These are phyloP conservation scores for Astrothelium subdiscretum DNA, from an alignment of 495 filamentous ascomycete species.

Conservation along the genomic window DNA sequence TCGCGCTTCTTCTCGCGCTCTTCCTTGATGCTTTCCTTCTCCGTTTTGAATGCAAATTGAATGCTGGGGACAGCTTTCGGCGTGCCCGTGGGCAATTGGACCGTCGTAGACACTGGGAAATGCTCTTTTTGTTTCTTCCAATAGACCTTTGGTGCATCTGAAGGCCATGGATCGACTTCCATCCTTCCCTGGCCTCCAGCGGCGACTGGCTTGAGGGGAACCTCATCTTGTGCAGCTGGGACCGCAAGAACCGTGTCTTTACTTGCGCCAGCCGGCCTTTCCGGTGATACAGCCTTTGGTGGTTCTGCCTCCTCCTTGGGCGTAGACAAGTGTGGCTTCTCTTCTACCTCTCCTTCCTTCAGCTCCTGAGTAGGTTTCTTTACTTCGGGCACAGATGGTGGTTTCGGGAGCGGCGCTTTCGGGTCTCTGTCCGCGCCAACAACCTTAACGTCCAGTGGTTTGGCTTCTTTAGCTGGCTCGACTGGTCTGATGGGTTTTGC, in stretches of 20 bases:
- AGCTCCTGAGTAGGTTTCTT: background rate
- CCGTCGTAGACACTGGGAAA: constrained; percentile 40
- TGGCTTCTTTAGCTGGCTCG: background rate
- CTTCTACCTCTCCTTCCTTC: background rate
- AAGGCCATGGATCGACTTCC: constrained; percentile 5
- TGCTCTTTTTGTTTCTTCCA: constrained; percentile 18
- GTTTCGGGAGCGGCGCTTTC: background rate
- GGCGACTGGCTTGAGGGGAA: background rate
- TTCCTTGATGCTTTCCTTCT: constrained; percentile 39
- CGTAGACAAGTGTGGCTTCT: background rate
- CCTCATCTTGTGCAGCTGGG: constrained; percentile 1
- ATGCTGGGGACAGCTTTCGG: constrained; percentile 61
- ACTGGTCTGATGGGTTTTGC: background rate
- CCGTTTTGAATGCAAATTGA: constrained; percentile 45
- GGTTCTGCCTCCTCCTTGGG: constrained; percentile 3
- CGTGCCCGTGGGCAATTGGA: constrained; percentile 60
- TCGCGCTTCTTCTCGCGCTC: constrained; percentile 19
- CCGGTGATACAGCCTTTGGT: background rate
- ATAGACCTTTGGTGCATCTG: background rate
- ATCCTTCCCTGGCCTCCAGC: constrained; percentile 3
- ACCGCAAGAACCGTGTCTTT: background rate
- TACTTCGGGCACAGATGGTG: background rate
- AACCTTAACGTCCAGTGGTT: background rate
- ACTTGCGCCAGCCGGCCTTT: background rate
- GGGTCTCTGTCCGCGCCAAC: background rate